Evolutionary conservation across 441 rosid genomes (phyloP), one percentile per base, ranked within the genome.

Genomic region (Populus hybrid): DNA sequence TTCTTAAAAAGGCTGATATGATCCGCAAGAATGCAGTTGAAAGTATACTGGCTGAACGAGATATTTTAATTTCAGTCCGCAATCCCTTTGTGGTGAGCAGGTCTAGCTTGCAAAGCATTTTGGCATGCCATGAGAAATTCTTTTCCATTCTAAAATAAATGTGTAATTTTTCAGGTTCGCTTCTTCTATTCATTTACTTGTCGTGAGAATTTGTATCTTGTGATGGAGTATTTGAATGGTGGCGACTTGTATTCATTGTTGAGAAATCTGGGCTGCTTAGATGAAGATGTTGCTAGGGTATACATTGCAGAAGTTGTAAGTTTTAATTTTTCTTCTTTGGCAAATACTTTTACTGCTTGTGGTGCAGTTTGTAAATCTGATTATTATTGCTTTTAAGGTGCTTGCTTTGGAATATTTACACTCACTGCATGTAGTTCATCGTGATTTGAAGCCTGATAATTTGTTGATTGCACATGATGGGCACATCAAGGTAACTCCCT

Each of bases 391-490:
- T 68, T 45, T 59, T 63, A 74, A 95, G 99, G 99, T 95, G 76
- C 99, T 95, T 85, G 99, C 99, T 76, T 84, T 95, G 89, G 99
- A 95, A 82, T 95, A 95, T 83, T 82, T 95, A 79, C 99, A 95
- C 82, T 96, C 99, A 36, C 82, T 89, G 81, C 90, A 90, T 74
- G 98, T 97, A 79, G 99, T 97, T 88, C 99, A 97, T 87, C 98
- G 99, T 83, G 99, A 97, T 89, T 80, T 97, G 93, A 95, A 97
- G 91, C 99, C 99, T 53, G 99, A 97, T 87, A 95, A 95, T 88
- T 84, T 97, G 87, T 88, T 97, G 89, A 97, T 97, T 80, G 99
- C 99, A 23, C 99, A 97, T 80, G 99, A 97, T 89, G 99, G 99
- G 78, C 99, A 97, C 85, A 92, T 95, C 87, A 97, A 97, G 99